These are phyloP conservation scores for Suillus spraguei DNA, from an alignment of 768 basidiomycete genomes.

Conservation along the genomic window DNA sequence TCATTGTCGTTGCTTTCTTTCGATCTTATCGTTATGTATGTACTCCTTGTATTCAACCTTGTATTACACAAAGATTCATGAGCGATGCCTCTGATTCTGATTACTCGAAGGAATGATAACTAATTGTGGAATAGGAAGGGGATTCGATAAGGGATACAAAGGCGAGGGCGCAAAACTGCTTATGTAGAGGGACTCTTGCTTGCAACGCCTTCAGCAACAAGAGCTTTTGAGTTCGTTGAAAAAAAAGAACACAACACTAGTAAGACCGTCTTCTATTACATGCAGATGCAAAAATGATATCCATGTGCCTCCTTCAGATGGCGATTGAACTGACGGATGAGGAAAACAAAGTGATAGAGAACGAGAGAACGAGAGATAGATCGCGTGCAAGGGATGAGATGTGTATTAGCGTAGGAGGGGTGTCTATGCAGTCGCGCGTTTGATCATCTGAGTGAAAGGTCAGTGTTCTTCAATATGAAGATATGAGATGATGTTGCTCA, in stretches of 20 bases:
- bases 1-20: not conserved
- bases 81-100: slow-evolving; percentile 7
- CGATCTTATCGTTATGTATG: slow-evolving; percentile 7
- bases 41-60: slow-evolving; percentile 1
- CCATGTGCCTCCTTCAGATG: slow-evolving; percentile 75
- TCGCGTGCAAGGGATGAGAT: slow-evolving; percentile 49
- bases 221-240: slow-evolving; percentile 10
- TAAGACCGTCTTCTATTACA: slow-evolving; percentile 54
- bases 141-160: slow-evolving; percentile 13
- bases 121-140: slow-evolving; percentile 11
- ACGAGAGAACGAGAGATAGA: slow-evolving; percentile 34
- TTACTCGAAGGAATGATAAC: slow-evolving; percentile 14
- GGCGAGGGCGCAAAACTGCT: not conserved
- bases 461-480: not conserved
- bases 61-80: slow-evolving; percentile 1
- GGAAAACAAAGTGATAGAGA: slow-evolving; percentile 16
- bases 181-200: not conserved
- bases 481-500: slow-evolving; percentile 35
- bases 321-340: slow-evolving; percentile 38
- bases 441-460: slow-evolving; percentile 63
- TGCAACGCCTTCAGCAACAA: slow-evolving; percentile 1
- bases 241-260: slow-evolving; percentile 9
- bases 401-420: slow-evolving; percentile 34
- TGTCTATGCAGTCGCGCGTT: slow-evolving; percentile 73
- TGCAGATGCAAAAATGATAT: slow-evolving; percentile 51